A percentile compares a stretch with the other conserved stretches of the same genome.
Evolutionary conservation across 345 rosid species (phyloP).

Genomic region (Linum lewisii): DNA sequence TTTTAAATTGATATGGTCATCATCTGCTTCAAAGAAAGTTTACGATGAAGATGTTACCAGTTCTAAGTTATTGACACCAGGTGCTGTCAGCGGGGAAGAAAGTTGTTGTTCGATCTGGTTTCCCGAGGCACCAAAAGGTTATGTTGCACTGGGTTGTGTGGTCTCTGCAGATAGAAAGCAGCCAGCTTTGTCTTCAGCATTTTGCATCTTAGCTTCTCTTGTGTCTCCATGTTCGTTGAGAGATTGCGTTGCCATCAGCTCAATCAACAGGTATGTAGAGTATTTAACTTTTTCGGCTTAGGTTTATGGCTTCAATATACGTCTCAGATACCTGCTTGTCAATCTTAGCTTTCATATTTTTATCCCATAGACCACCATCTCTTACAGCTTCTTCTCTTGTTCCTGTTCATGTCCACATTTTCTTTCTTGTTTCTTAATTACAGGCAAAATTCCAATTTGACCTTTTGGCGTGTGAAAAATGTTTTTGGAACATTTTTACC

Average conservation of each 20-base stretch:
- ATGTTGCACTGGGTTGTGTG: conserved; percentile 82
- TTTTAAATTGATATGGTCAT: conserved; percentile 71
- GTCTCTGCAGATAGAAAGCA: conserved; percentile 55
- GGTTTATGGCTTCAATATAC: neutral
- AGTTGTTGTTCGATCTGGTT: conserved; percentile 70
- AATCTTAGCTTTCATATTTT: neutral
- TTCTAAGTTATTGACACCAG: conserved; percentile 16
- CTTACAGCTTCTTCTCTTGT: neutral
- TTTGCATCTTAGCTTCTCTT: conserved; percentile 65
- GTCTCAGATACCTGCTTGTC: neutral
- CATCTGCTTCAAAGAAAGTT: conserved; percentile 26
- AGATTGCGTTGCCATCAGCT: conserved; percentile 69
- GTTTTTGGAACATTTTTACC: conserved; percentile 84
- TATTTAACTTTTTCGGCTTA: conserved; percentile 12
- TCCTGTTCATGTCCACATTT: neutral
- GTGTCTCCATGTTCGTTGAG: conserved; percentile 83
- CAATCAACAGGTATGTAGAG: conserved; percentile 45
- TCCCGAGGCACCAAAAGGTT: conserved; percentile 88
- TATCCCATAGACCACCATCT: neutral
- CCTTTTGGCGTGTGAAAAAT: conserved; percentile 91
- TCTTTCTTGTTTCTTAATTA: conserved; percentile 18
- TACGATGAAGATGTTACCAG: conserved; percentile 23
- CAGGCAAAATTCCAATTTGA: conserved; percentile 56
- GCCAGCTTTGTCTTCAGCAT: conserved; percentile 60
- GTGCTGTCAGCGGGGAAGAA: conserved; percentile 19